Evolutionary conservation across 345 rosid genomes (phyloP), one percentile per base, ranked within the genome.

Genomic region (Erodium maritimum): DNA sequence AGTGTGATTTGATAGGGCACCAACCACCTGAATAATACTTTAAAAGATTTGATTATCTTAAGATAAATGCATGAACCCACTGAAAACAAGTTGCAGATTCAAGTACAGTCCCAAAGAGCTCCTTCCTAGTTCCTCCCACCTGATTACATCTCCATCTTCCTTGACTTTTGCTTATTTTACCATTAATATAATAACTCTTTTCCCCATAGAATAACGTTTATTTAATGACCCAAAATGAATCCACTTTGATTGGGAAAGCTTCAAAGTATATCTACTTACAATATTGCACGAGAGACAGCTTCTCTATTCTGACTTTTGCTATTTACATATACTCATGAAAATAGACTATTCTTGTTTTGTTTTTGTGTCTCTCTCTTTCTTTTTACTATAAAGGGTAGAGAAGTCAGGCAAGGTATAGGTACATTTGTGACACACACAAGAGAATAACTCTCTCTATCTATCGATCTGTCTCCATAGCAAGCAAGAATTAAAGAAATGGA

Each of bases 131-230:
- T n/a, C 74, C 74, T 70, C 58, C 65, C 71, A 72, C 74, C 67
- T 67, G 50, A 45, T 24, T 21, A 12, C 70, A 68, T 75, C 72
- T 65, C 67, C 58, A 55, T 71, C 74, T 74, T 82, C 76, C 77
- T 86, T 86, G 88, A 93, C 84, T 89, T 84, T 82, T 62, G 65
- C 69, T 20, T 58, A 33, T 24, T 37, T 58, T 66, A 61, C 52
- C 42, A 52, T 59, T 55, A 65, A 62, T 66, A 23, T 21, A 19
- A 54, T 66, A 62, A 46, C 71, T 65, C 65, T 60, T 65, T 72
- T 70, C 65, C 68, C 66, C 73, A 60, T 67, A 81, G 79, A 77
- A 82, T 75, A 82, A 67, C 56, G 69, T 25, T 13, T 65, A 65
- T 64, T 67, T 69, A 64, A 66, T 61, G 59, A 46, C 61, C 67